Evolutionary conservation across 805 yeast genomes (phyloP), one percentile per base, ranked within the genome.

Genomic region (Ogataea philodendri): DNA sequence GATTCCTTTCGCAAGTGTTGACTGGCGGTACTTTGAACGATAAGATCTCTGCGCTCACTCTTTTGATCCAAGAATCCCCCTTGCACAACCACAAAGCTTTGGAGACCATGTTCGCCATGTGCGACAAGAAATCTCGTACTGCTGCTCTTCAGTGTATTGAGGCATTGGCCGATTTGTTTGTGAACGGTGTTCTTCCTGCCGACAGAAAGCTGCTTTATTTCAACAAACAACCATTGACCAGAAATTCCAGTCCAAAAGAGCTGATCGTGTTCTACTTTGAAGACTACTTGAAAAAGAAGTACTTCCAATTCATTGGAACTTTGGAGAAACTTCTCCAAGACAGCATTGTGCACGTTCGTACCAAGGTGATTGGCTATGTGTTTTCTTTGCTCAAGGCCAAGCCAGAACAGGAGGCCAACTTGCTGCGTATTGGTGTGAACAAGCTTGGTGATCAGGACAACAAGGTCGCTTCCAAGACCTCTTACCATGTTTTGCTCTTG

Each of bases 341-440:
- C 59, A 84, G 96, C 9, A 88, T 93, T 49, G 76, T 81, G 41
- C 90, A 84, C 55, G 95, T 90, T 27, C 78, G 95, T 59, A 72
- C 81, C 69, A 84, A 78, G 44, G 78, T 83, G 18, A 74, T 88
- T 21, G 67, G 76, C 25, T 88, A 85, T 54, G 73, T 89, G 20
- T 84, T 88, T 48, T 95, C 84, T 39, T 67, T 93, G 27, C 66
- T 93, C 41, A 79, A 79, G 45, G 70, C 82, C 5, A 90, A 89
- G 60, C 97, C 98, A 4, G 98, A 93, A 65, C 98, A 93, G 67
- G 98, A 93, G 61, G 94, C 81, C 34, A 93, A 93, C 59, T 67
- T 93, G 47, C 69, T 93, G 51, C 74, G 88, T 50, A 69, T 93
- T 35, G 96, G 95, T 35, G 93, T 88, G 29, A 93, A 93, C 60